A percentile compares a stretch with the other conserved stretches of the same genome.
Evolutionary conservation across 805 yeast genomes (phyloP).

Genomic region (Cyberlindnera mycetangii): DNA sequence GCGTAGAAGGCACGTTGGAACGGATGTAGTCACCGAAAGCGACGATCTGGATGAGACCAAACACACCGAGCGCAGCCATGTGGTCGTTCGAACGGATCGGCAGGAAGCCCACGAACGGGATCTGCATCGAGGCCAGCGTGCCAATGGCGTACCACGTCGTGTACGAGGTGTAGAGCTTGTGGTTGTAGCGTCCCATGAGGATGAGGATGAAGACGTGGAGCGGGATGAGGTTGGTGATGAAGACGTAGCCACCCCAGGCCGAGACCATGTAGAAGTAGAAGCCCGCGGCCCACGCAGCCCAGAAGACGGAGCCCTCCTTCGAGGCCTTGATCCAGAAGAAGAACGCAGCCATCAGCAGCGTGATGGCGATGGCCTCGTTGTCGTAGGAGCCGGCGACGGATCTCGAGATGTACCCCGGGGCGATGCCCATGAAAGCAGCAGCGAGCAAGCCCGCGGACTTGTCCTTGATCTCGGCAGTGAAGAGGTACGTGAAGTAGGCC

Average conservation of each 20-base stretch:
- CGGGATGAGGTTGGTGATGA: constrained; percentile 96
- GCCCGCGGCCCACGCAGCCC: constrained; percentile 79
- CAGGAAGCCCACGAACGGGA: constrained; percentile 96
- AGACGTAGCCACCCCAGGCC: constrained; percentile 99
- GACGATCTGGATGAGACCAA: constrained; percentile 89
- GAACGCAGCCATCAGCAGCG: constrained; percentile 91
- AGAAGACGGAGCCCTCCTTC: constrained; percentile 84
- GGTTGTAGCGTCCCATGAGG: constrained; percentile 90
- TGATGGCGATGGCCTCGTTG: constrained; percentile 98
- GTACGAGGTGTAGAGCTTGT: constrained; percentile 82
- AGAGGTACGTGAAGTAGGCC: constrained; percentile 81
- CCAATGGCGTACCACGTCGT: constrained; percentile 97
- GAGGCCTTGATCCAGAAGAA: constrained; percentile 94
- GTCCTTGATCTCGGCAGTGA: constrained; percentile 88
- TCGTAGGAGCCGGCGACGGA: constrained; percentile 99
- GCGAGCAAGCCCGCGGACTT: constrained; percentile 86
- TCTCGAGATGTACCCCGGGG: constrained; percentile 97
- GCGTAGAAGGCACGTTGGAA: constrained; percentile 64
- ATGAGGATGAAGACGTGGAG: constrained; percentile 87
- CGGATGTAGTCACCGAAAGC: constrained; percentile 82
- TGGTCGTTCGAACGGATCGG: constrained; percentile 98
- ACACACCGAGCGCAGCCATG: constrained; percentile 97
- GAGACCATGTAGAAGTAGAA: constrained; percentile 98
- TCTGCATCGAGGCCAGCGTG: constrained; percentile 98
- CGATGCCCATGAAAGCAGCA: constrained; percentile 94